Percentiles rank a stretch among this genome's conserved stretches.
Conservation (phyloP, 768 basidiomycete species). For the Mycena albidolilacea region DNA sequence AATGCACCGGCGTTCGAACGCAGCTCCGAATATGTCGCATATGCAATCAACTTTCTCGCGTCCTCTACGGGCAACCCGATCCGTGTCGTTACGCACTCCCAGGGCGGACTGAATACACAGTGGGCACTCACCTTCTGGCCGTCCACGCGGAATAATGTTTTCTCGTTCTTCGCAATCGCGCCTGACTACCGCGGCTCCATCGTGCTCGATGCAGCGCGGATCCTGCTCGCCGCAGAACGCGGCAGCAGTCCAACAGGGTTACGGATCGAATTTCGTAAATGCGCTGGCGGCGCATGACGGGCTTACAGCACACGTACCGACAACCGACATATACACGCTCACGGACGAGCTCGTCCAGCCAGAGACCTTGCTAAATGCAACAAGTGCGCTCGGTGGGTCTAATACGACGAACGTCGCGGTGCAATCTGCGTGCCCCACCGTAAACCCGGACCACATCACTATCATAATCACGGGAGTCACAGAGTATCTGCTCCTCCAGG, state of each 20-base stretch:
- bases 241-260: constrained; percentile 3
- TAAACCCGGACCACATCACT: constrained; percentile 4
- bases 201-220: constrained; percentile 1
- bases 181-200: constrained; percentile 7
- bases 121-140: constrained; percentile 5
- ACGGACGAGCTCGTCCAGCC: constrained; percentile 7
- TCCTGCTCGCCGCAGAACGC: constrained; percentile 5
- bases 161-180: constrained; percentile 6
- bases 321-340: constrained; percentile 6
- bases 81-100: constrained; percentile 7
- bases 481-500: constrained; percentile 1
- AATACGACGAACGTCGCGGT: constrained; percentile 4
- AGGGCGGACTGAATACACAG: constrained; percentile 2
- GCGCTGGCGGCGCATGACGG: constrained; percentile 1
- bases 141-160: not conserved
- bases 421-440: not conserved
- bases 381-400: constrained; percentile 2
- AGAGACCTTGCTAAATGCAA: not conserved
- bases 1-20: constrained; percentile 1
- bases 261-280: not conserved
- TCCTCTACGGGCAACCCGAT: constrained; percentile 2
- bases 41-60: constrained; percentile 2
- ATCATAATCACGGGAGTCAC: constrained; percentile 4
- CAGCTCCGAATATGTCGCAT: constrained; percentile 7
- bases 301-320: constrained; percentile 3